phyloP scores from a whole-genome alignment of 495 filamentous ascomycete genomes.

The Xylaria longipes region DNA sequence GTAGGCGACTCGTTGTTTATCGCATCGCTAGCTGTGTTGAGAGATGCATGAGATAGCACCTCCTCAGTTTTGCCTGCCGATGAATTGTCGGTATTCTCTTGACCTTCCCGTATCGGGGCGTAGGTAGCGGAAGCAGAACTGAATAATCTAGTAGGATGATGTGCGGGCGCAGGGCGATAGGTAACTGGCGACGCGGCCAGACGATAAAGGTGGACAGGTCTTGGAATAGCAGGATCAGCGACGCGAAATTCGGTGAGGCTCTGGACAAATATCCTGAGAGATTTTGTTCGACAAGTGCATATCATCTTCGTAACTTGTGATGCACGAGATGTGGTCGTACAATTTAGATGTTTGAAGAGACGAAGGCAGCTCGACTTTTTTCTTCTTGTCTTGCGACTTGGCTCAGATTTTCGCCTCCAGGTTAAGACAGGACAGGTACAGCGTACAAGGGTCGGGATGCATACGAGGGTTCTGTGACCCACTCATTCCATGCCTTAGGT shows the following conservation, averaged over 20 bases:
- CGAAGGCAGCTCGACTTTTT: neutral
- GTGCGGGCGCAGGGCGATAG: constrained; percentile 12
- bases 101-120: neutral
- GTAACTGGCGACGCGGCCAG: neutral
- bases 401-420: neutral
- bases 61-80: neutral
- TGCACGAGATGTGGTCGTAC: neutral
- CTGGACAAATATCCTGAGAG: constrained; percentile 56
- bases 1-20: neutral
- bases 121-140: constrained; percentile 10
- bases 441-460: neutral
- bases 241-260: constrained; percentile 54
- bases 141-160: constrained; percentile 12
- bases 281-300: constrained; percentile 54
- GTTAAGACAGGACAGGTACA: neutral
- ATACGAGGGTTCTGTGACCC: neutral
- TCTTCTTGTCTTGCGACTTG: neutral
- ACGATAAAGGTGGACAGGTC: constrained; percentile 15
- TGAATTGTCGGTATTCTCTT: neutral
- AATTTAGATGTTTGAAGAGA: neutral
- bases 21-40: constrained; percentile 17
- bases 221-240: constrained; percentile 24
- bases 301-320: constrained; percentile 43
- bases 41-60: neutral
- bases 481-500: neutral